Evolutionary conservation across 768 basidiomycete genomes (phyloP).

Genomic region (Bullera alba): DNA sequence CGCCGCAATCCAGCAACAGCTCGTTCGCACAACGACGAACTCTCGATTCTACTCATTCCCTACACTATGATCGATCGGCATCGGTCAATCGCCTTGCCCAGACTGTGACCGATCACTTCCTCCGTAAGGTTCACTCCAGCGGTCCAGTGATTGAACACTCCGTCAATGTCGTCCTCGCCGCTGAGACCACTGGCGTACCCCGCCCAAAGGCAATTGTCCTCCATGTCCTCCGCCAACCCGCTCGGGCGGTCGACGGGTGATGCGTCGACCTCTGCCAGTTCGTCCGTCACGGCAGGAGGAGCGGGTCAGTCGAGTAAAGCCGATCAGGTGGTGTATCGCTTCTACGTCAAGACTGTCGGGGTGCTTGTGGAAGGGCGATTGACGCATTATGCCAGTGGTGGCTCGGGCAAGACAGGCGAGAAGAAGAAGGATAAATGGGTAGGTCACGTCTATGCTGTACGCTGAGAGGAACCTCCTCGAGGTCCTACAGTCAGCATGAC

Average conservation of each 20-base stretch:
- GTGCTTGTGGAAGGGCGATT: slow-evolving; percentile 38
- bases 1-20: no score
- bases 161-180: slow-evolving; percentile 9
- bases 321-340: slow-evolving; percentile 41
- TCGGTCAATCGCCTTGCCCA: no score
- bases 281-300: slow-evolving; percentile 6
- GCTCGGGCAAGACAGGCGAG: slow-evolving; percentile 11
- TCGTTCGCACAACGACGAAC: no score
- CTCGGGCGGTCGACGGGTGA: background rate
- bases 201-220: background rate
- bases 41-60: no score
- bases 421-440: slow-evolving; percentile 44
- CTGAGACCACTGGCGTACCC: slow-evolving; percentile 9
- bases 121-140: background rate
- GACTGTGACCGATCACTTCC: no score
- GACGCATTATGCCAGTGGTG: slow-evolving; percentile 33
- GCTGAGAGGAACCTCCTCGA: no score
- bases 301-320: slow-evolving; percentile 12
- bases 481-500: background rate
- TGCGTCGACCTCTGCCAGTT: slow-evolving; percentile 19
- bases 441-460: slow-evolving; percentile 1
- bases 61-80: no score
- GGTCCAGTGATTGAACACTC: background rate
- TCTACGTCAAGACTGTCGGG: slow-evolving; percentile 42
- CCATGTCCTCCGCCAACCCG: background rate